Percentiles rank a stretch among this genome's conserved stretches.
These are phyloP conservation scores for Silene coronaria DNA, from an alignment of 179 eudicot genomes.

Conservation along the genomic window DNA sequence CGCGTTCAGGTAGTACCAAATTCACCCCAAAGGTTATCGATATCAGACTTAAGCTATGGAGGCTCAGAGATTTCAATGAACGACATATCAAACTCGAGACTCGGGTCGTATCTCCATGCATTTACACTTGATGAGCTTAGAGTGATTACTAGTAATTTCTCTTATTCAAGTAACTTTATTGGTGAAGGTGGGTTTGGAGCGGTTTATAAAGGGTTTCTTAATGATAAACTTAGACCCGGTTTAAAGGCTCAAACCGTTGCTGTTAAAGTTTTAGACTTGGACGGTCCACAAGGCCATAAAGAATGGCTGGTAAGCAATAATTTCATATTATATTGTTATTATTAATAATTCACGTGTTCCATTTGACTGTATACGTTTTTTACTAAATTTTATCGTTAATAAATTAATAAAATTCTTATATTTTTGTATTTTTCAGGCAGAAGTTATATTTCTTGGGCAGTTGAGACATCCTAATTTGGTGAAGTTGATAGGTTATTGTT, in stretches of 20 bases:
- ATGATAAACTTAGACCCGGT: conserved; percentile 56
- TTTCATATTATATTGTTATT: too few relatives aligned
- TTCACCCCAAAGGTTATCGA: conserved; percentile 52
- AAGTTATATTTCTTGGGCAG: conserved; percentile 49
- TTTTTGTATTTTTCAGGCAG: conserved; percentile 36
- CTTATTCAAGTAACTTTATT: conserved; percentile 51
- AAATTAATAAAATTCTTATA: background rate
- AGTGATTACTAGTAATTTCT: conserved; percentile 55
- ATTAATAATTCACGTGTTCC: background rate
- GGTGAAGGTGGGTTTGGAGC: conserved; percentile 97
- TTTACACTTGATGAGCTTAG: conserved; percentile 62
- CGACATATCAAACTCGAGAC: conserved; percentile 56
- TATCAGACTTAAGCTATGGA: conserved; percentile 54
- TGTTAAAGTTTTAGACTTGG: conserved; percentile 77
- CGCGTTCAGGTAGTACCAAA: conserved; percentile 22
- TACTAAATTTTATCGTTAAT: background rate
- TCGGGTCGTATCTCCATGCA: conserved; percentile 58
- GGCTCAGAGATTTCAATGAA: conserved; percentile 41
- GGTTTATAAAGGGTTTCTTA: conserved; percentile 79
- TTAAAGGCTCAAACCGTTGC: conserved; percentile 79
- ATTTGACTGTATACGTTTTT: too few relatives aligned
- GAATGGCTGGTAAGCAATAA: conserved; percentile 75
- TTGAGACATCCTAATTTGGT: conserved; percentile 44
- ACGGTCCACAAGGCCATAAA: conserved; percentile 75
- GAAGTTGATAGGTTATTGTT: conserved; percentile 43